These are phyloP conservation scores for Phaffomyces thermotolerans DNA, from an alignment of 805 yeast species.

Conservation along the genomic window DNA sequence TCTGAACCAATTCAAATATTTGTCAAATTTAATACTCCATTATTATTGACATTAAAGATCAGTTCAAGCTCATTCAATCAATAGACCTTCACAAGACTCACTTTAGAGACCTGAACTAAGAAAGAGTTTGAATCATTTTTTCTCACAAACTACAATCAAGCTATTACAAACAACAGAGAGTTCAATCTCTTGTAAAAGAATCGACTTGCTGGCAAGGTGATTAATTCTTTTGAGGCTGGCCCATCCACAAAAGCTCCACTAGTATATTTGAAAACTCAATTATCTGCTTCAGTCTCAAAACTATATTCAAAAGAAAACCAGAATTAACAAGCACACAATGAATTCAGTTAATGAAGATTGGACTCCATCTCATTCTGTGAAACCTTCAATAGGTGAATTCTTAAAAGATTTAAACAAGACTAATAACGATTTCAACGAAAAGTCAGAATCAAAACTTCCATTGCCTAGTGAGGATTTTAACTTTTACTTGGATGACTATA, in stretches of 20 bases:
- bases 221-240: constrained; percentile 5
- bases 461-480: constrained; percentile 14
- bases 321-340: background rate
- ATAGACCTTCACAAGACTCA: too few relatives aligned
- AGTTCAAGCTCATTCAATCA: background rate
- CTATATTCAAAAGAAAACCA: background rate
- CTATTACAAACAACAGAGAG: background rate
- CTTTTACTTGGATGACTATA: constrained; percentile 10
- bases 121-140: background rate
- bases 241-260: constrained; percentile 1
- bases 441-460: background rate
- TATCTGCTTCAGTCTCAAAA: too few relatives aligned
- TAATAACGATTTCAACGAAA: background rate
- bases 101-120: too few relatives aligned
- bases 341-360: constrained; percentile 4
- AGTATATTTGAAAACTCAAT: background rate
- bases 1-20: background rate
- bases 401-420: constrained; percentile 4
- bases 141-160: background rate
- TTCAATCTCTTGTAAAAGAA: background rate
- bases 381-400: constrained; percentile 5
- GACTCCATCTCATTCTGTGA: constrained; percentile 3
- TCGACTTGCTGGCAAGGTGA: constrained; percentile 11
- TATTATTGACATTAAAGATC: background rate
- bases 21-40: background rate